These are phyloP conservation scores for Gossypioides kirkii DNA, from an alignment of 345 rosid species.

Conservation along the genomic window DNA sequence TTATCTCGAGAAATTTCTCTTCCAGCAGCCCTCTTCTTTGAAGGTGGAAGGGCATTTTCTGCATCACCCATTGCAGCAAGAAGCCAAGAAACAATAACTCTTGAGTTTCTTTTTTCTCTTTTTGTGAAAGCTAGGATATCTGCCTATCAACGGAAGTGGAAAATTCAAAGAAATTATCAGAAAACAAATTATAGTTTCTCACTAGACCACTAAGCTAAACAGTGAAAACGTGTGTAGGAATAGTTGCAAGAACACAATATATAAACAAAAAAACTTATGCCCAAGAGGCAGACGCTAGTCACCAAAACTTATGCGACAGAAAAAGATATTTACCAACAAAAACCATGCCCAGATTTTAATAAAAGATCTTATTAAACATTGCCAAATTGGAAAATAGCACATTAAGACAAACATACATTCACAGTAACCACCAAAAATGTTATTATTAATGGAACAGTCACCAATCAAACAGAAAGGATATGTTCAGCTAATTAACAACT, in stretches of 20 bases:
- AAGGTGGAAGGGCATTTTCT: constrained; percentile 6
- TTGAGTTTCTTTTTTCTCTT: neutral
- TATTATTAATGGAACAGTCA: neutral
- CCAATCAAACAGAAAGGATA: neutral
- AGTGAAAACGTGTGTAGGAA: neutral
- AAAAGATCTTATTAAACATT: neutral
- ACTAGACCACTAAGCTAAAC: neutral
- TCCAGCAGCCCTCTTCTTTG: constrained; percentile 29
- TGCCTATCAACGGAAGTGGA: neutral
- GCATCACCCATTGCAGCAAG: constrained; percentile 30
- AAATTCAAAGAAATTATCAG: neutral
- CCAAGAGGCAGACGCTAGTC: neutral
- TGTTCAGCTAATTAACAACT: neutral
- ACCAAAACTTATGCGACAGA: neutral
- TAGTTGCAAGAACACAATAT: neutral
- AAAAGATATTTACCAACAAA: neutral
- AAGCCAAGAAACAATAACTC: neutral
- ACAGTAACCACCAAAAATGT: neutral
- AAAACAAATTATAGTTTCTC: neutral
- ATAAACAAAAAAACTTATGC: neutral
- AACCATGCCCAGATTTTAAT: neutral
- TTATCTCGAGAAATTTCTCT: constrained; percentile 77
- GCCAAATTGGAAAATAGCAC: no score
- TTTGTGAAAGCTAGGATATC: neutral
- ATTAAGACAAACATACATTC: neutral